Conservation (phyloP, 768 basidiomycete genomes). For the Mycena crocata region DNA sequence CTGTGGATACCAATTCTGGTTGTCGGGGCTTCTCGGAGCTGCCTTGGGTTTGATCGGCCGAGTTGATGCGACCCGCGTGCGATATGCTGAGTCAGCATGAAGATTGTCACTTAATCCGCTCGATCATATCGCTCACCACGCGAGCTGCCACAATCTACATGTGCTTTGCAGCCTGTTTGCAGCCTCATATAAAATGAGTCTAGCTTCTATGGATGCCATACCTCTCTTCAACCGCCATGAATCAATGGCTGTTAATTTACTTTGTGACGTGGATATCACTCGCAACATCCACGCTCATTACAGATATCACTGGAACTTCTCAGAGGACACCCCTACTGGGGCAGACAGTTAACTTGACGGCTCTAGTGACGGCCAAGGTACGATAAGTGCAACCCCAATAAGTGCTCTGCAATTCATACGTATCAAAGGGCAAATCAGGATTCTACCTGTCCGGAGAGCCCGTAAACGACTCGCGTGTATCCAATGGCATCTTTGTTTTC, state of each 20-base stretch:
- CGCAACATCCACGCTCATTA: conserved; percentile 49
- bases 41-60: neutral
- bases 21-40: too few species aligned
- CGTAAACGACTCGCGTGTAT: conserved; percentile 57
- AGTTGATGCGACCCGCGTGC: too few species aligned
- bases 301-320: conserved; percentile 65
- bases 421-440: conserved; percentile 15
- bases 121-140: too few species aligned
- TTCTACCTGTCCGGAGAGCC: conserved; percentile 34
- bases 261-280: conserved; percentile 42
- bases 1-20: conserved; percentile 22
- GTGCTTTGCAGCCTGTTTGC: too few species aligned
- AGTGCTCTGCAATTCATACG: neutral
- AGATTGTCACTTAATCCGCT: too few species aligned
- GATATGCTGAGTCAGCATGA: too few species aligned
- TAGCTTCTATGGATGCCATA: neutral
- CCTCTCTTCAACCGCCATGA: conserved; percentile 37
- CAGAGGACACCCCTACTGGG: conserved; percentile 60
- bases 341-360: conserved; percentile 61
- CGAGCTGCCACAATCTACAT: too few species aligned
- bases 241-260: conserved; percentile 42
- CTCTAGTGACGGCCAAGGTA: conserved; percentile 67
- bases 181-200: neutral
- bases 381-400: conserved; percentile 6
- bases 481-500: conserved; percentile 64